Evolutionary conservation across 768 basidiomycete species (phyloP).

Genomic region (Suillus alpinus): DNA sequence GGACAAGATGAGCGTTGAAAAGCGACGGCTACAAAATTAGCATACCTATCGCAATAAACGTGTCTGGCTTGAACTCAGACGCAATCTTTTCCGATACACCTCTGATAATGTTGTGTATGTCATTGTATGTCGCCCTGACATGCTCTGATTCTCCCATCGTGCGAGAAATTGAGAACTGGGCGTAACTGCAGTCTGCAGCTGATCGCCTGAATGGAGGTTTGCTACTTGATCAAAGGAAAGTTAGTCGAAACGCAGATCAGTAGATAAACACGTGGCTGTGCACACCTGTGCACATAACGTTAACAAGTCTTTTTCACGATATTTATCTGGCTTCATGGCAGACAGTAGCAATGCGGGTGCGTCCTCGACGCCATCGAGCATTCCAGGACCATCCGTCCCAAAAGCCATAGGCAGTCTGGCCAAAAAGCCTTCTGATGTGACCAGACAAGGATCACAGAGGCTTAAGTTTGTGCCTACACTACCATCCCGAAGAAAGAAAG

Average conservation of each 20-base stretch:
- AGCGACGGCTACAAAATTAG: constrained; percentile 17
- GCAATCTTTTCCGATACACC: constrained; percentile 65
- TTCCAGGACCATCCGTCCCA: constrained; percentile 27
- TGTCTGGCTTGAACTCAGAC: constrained; percentile 77
- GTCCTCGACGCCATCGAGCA: constrained; percentile 9
- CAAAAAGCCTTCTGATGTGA: constrained; percentile 67
- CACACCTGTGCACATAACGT: not conserved
- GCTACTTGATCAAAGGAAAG: not conserved
- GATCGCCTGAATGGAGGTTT: not conserved
- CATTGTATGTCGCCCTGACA: constrained; percentile 80
- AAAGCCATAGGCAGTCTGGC: constrained; percentile 79
- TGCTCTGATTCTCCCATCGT: constrained; percentile 51
- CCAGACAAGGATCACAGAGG: constrained; percentile 70
- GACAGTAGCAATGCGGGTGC: not conserved
- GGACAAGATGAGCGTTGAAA: constrained; percentile 1
- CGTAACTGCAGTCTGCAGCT: not conserved
- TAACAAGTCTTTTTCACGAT: constrained; percentile 5
- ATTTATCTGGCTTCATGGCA: constrained; percentile 10
- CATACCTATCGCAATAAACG: constrained; percentile 79
- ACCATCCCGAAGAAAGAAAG: constrained; percentile 74
- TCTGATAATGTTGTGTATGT: constrained; percentile 87
- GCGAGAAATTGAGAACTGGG: not conserved
- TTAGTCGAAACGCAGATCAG: not conserved
- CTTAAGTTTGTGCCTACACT: constrained; percentile 80
- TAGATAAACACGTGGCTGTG: not conserved